Conservation (phyloP, 73 alveolate species). For the Uronychia setigera region DNA sequence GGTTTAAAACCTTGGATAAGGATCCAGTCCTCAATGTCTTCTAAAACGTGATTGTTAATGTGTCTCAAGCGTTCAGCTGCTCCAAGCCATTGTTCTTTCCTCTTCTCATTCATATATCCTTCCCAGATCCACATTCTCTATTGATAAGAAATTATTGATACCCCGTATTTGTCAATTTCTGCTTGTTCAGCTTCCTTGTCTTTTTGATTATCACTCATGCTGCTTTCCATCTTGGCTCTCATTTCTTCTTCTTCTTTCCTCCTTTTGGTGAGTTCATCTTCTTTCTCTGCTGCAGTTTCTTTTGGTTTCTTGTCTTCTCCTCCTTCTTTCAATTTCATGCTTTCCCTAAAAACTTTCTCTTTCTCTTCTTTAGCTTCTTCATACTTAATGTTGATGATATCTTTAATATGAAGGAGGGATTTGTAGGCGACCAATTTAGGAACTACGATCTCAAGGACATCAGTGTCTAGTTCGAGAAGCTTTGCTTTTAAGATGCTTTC, state of each 20-base stretch:
- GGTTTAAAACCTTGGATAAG: constrained; percentile 45
- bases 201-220: constrained; percentile 31
- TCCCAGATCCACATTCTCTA: constrained; percentile 82
- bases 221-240: constrained; percentile 7
- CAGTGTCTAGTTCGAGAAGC: constrained; percentile 21
- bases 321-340: not conserved
- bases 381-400: constrained; percentile 11
- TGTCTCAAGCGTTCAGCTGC: constrained; percentile 58
- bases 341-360: constrained; percentile 14
- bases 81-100: constrained; percentile 61
- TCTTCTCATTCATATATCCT: constrained; percentile 53
- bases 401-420: constrained; percentile 35
- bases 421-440: constrained; percentile 51
- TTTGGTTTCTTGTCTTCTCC: constrained; percentile 42
- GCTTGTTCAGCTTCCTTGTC: constrained; percentile 41
- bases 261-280: constrained; percentile 4
- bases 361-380: constrained; percentile 44
- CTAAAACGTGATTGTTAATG: constrained; percentile 64
- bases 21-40: constrained; percentile 72
- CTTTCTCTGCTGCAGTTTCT: too few relatives aligned
- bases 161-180: constrained; percentile 62
- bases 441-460: constrained; percentile 35
- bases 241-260: constrained; percentile 13
- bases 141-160: not conserved
- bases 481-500: constrained; percentile 33